Evolutionary conservation across 2,329 filamentous ascomycete genomes (phyloP), one percentile per base, ranked within the genome.

Genomic region (Ambrosiella cleistominuta): DNA sequence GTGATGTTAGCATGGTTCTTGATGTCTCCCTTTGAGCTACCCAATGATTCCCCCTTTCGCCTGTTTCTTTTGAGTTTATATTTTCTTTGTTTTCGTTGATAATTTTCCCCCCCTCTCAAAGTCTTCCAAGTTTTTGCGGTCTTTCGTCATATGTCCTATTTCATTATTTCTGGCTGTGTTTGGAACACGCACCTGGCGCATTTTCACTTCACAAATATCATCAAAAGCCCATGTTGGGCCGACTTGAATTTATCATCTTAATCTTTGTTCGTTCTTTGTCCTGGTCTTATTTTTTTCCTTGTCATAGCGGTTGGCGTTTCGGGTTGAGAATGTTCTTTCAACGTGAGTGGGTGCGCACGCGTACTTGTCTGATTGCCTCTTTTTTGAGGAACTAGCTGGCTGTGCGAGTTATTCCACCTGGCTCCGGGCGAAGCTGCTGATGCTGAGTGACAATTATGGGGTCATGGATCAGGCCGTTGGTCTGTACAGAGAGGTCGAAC

Each of bases 1-100:
- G 85, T 72, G 93, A 98, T 72, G 93, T 98, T 70, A 97, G 91
- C 76, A 77, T 98, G 67, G 93, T 98, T 66, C 83, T 98, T 66
- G 93, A 98, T 75, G 91, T 97, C 71, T 81, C 80, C 72, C 80
- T 84, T 67, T 84, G 71, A 81, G 67, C 56, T 56, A 54, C 50
- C 51, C 60, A 67, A 68, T 59, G 60, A 57, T 61, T 61, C 60
- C 60, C 57, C 57, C 49, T 59, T 58, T 66, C 68, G 66, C 65
- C 65, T 62, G 62, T 56, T 62, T 62, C 63, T 64, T 62, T 55
- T 60, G 36, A 63, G 62, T 64, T 62, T 64, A 50, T 57, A 38
- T 49, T 57, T 40, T 50, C 47, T 51, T 57, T 57, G 44, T 54
- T 54, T 40, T 54, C 38, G 42, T 54, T 54, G 52, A 54, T 66